Evolutionary conservation across 805 yeast species (phyloP).

Genomic region (Pichia nanzhaoensis): DNA sequence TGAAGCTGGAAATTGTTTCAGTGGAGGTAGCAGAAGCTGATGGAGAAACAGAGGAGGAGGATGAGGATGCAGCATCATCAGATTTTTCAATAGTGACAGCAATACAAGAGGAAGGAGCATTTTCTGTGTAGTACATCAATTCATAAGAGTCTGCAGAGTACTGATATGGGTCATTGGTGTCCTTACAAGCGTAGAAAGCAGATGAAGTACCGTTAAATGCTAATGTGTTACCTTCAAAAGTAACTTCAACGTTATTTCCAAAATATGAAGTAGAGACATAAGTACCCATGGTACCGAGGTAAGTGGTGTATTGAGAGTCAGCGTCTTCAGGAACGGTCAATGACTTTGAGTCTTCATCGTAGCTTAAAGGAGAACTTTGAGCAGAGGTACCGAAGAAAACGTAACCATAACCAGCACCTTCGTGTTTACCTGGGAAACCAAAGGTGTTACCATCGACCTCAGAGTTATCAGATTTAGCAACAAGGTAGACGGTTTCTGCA

Average conservation of each 20-base stretch:
- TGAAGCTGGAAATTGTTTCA: background rate
- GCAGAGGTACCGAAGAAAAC: slow-evolving; percentile 21
- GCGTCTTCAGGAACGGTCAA: slow-evolving; percentile 1
- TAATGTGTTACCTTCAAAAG: slow-evolving; percentile 20
- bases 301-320: no score
- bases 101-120: slow-evolving; percentile 21
- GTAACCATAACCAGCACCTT: slow-evolving; percentile 45
- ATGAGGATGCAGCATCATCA: background rate
- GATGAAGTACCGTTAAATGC: slow-evolving; percentile 27
- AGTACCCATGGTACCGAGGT: slow-evolving; percentile 2
- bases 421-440: slow-evolving; percentile 35
- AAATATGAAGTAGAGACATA: slow-evolving; percentile 4
- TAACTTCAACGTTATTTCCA: slow-evolving; percentile 8
- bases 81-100: slow-evolving; percentile 5
- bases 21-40: background rate
- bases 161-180: slow-evolving; percentile 39
- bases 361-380: slow-evolving; percentile 4
- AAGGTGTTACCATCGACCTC: slow-evolving; percentile 24
- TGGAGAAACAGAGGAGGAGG: background rate
- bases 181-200: slow-evolving; percentile 37
- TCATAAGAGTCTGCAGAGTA: slow-evolving; percentile 28
- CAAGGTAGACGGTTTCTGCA: slow-evolving; percentile 20
- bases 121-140: slow-evolving; percentile 25
- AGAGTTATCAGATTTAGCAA: slow-evolving; percentile 23
- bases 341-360: slow-evolving; percentile 17